phyloP scores from a whole-genome alignment of 2,329 filamentous ascomycete genomes.

The Aspergillus awamori region DNA sequence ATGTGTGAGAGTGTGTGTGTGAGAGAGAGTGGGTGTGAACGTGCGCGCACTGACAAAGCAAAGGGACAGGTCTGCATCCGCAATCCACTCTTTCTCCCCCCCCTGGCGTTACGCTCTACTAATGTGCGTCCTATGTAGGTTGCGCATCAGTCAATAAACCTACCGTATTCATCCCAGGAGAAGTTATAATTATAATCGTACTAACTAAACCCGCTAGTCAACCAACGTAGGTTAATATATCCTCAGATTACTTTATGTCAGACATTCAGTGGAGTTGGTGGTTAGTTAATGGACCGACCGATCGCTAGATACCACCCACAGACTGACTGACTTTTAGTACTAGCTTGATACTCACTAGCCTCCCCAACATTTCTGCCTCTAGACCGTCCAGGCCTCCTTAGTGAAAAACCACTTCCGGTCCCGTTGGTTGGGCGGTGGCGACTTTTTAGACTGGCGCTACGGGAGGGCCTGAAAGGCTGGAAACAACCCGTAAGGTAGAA shows the following conservation, averaged over 20 bases:
- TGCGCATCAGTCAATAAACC: neutral
- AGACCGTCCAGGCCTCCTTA: slow-evolving; percentile 1
- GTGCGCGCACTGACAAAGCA: neutral
- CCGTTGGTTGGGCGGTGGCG: slow-evolving; percentile 11
- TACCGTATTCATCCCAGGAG: neutral
- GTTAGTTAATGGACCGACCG: neutral
- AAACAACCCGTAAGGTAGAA: neutral
- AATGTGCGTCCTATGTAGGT: neutral
- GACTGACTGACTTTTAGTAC: neutral
- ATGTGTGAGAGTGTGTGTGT: too few relatives aligned
- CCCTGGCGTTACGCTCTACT: neutral
- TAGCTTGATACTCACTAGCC: neutral
- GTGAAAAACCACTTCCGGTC: neutral
- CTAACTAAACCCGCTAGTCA: too few relatives aligned
- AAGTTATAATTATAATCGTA: slow-evolving; percentile 1
- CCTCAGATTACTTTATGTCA: neutral
- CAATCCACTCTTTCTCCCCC: too few relatives aligned
- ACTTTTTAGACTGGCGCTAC: slow-evolving; percentile 8
- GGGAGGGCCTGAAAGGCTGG: slow-evolving; percentile 7
- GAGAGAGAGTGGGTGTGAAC: neutral
- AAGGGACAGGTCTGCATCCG: neutral
- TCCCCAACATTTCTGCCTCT: slow-evolving; percentile 9
- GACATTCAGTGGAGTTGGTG: neutral
- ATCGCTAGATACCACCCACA: neutral
- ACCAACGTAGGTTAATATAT: neutral